phyloP scores from a whole-genome alignment of 345 rosid genomes.

The Eucalyptus leucophloia region DNA sequence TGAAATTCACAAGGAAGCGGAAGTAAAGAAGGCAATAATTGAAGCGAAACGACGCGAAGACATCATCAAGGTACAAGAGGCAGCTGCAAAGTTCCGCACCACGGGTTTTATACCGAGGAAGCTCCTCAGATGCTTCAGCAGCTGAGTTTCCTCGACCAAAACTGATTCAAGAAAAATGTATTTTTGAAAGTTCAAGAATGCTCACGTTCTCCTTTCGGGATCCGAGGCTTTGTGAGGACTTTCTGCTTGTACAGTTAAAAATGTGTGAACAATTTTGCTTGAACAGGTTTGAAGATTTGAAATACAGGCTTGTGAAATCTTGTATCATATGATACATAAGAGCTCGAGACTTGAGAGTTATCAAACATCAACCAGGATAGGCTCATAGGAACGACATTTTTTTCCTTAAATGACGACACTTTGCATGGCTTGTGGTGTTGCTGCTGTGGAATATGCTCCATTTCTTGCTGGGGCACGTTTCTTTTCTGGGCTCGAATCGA shows the following conservation, averaged over 20 bases:
- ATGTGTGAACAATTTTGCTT: background rate
- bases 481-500: background rate
- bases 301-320: background rate
- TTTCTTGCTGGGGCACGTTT: background rate
- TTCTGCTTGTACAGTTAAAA: background rate
- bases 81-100: constrained; percentile 32
- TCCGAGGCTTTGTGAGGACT: background rate
- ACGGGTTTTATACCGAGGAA: constrained; percentile 24
- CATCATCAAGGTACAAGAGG: constrained; percentile 27
- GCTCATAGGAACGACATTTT: background rate
- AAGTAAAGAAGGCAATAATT: constrained; percentile 38
- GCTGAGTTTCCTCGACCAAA: background rate
- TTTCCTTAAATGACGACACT: background rate
- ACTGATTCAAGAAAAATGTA: background rate
- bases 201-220: background rate
- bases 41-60: constrained; percentile 32
- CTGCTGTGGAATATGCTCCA: background rate
- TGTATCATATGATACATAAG: background rate
- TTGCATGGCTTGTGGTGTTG: background rate
- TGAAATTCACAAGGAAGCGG: constrained; percentile 40
- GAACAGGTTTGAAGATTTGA: background rate
- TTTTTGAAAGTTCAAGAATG: background rate
- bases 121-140: constrained; percentile 18
- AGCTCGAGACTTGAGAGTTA: background rate
- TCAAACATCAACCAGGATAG: background rate